Conservation (phyloP, 345 rosid species). For the Populus deltoides region DNA sequence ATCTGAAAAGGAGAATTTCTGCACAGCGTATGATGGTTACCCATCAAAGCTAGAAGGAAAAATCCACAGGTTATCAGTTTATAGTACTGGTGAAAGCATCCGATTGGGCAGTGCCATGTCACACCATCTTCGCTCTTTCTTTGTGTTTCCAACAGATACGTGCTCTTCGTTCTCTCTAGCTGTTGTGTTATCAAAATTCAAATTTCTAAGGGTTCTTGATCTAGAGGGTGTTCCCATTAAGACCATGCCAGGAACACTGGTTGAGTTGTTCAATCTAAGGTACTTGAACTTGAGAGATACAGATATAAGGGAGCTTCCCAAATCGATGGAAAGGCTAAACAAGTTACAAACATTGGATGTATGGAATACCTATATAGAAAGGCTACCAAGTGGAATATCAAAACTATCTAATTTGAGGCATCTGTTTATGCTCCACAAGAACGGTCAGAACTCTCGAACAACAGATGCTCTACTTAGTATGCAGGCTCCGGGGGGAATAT, state of each 20-base stretch:
- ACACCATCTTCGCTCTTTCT: slow-evolving; percentile 27
- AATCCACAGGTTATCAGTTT: slow-evolving; percentile 18
- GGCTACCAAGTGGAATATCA: slow-evolving; percentile 27
- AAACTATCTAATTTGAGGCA: slow-evolving; percentile 21
- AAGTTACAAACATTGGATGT: slow-evolving; percentile 24
- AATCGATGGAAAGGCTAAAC: slow-evolving; percentile 18
- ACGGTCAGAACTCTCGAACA: slow-evolving; percentile 8
- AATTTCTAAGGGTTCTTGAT: slow-evolving; percentile 23
- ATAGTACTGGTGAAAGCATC: slow-evolving; percentile 16
- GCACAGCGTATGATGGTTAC: slow-evolving; percentile 17
- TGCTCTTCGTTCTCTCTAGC: slow-evolving; percentile 21
- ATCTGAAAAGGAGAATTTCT: slow-evolving; percentile 26
- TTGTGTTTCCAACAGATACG: slow-evolving; percentile 25
- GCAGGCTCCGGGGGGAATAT: slow-evolving; percentile 23
- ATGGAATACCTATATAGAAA: slow-evolving; percentile 16
- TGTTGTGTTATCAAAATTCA: slow-evolving; percentile 21
- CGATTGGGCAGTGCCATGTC: slow-evolving; percentile 11
- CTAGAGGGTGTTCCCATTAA: slow-evolving; percentile 23
- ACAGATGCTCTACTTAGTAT: neutral
- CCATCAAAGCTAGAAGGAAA: slow-evolving; percentile 22
- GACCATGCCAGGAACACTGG: slow-evolving; percentile 19
- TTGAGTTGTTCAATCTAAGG: slow-evolving; percentile 23
- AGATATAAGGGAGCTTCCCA: slow-evolving; percentile 19
- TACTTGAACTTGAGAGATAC: slow-evolving; percentile 26
- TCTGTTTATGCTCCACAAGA: slow-evolving; percentile 9